Conservation (phyloP, 495 filamentous ascomycete genomes). For the Penicillium flavigenum region DNA sequence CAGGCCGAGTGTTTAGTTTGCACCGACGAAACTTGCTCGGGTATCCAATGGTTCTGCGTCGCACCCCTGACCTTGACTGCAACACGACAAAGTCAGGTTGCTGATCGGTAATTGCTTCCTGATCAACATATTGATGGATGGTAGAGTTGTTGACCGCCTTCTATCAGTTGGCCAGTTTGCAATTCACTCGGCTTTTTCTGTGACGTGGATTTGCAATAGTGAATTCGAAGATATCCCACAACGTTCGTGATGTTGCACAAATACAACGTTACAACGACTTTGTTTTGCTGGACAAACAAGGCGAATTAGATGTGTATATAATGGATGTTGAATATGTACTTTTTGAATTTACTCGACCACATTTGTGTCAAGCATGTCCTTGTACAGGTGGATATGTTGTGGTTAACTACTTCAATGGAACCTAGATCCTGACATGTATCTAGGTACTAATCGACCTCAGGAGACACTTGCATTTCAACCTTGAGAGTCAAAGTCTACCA, state of each 20-base stretch:
- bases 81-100: not conserved
- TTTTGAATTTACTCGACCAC: not conserved
- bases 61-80: slow-evolving; percentile 7
- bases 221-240: slow-evolving; percentile 2
- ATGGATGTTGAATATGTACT: not conserved
- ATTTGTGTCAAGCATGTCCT: not conserved
- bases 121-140: slow-evolving; percentile 11
- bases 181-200: slow-evolving; percentile 1
- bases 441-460: not conserved
- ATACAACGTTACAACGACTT: not conserved
- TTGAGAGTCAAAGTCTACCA: not conserved
- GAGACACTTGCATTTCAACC: not conserved
- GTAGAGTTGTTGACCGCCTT: slow-evolving; percentile 10
- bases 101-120: slow-evolving; percentile 9
- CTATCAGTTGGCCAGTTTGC: slow-evolving; percentile 12
- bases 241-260: slow-evolving; percentile 7
- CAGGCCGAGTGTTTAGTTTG: not conserved
- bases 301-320: not conserved
- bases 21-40: slow-evolving; percentile 12
- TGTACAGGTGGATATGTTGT: not conserved
- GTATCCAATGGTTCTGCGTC: slow-evolving; percentile 16
- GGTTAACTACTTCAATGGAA: not conserved
- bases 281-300: not conserved
- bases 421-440: not conserved
- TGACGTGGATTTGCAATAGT: not conserved